Percentiles rank a stretch among this genome's conserved stretches.
These are phyloP conservation scores for Alternaria sp. DNA, from an alignment of 2,329 filamentous ascomycete species.

Conservation along the genomic window DNA sequence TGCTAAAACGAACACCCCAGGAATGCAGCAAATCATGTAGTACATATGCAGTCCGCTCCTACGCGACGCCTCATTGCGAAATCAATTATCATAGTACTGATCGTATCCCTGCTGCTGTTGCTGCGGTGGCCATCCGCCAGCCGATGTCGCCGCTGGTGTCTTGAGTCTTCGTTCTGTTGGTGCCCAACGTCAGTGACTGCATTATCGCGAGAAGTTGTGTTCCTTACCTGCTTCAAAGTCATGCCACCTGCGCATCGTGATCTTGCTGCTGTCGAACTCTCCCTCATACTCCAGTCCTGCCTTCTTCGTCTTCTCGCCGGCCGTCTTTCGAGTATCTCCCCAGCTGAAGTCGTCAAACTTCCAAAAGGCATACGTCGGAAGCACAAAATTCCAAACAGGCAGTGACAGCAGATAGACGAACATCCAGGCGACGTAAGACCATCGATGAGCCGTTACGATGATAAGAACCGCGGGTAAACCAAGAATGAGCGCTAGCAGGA, in stretches of 20 bases:
- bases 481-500: slow-evolving; percentile 87
- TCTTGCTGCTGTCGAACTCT: slow-evolving; percentile 98
- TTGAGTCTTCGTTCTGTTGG: slow-evolving; percentile 53
- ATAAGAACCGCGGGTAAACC: slow-evolving; percentile 93
- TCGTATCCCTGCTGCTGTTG: slow-evolving; percentile 48
- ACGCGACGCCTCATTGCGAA: slow-evolving; percentile 39
- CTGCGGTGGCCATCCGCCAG: slow-evolving; percentile 42
- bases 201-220: slow-evolving; percentile 20
- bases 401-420: slow-evolving; percentile 91
- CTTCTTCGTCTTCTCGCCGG: slow-evolving; percentile 87
- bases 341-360: slow-evolving; percentile 99
- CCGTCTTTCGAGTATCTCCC: slow-evolving; percentile 97
- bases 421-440: slow-evolving; percentile 96
- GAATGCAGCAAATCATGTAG: slow-evolving; percentile 39
- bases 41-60: slow-evolving; percentile 32
- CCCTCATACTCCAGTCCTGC: slow-evolving; percentile 86
- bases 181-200: slow-evolving; percentile 34
- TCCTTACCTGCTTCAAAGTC: slow-evolving; percentile 82
- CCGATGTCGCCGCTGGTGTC: slow-evolving; percentile 44
- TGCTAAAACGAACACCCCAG: slow-evolving; percentile 21
- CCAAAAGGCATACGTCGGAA: slow-evolving; percentile 96
- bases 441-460: slow-evolving; percentile 88
- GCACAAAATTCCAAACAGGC: slow-evolving; percentile 96
- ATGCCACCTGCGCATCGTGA: slow-evolving; percentile 96
- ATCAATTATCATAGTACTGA: slow-evolving; percentile 49